Conservation (phyloP, 164 flowering plant species). For the Berberis vulgaris region DNA sequence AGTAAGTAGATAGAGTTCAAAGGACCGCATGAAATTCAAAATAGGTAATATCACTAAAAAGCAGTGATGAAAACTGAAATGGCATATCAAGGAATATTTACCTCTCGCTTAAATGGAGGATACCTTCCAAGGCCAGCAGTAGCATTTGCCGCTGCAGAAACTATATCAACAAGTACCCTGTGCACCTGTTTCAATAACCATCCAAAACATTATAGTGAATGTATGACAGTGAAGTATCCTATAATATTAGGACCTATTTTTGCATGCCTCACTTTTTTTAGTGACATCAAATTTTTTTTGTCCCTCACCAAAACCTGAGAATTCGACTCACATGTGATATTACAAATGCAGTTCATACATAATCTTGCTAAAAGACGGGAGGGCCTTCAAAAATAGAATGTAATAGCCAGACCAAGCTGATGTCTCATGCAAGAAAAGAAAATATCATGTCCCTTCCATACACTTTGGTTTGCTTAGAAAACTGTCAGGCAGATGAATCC, state of each 20-base stretch:
- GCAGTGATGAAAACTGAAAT: conserved; percentile 4
- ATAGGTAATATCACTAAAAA: no score
- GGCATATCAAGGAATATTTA: conserved; percentile 14
- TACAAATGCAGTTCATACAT: no score
- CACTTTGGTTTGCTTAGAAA: background rate
- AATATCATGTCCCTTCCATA: no score
- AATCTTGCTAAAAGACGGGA: no score
- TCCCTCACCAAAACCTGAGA: no score
- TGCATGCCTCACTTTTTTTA: no score
- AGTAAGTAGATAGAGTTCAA: background rate
- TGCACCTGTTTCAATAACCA: conserved; percentile 51
- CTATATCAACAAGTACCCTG: conserved; percentile 85
- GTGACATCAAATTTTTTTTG: no score
- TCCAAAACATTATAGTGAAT: background rate
- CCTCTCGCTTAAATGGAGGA: conserved; percentile 97
- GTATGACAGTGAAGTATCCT: background rate
- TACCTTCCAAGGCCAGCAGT: conserved; percentile 98
- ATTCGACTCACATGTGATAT: no score
- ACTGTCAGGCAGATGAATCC: background rate
- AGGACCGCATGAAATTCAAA: no score
- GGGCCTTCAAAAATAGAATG: no score
- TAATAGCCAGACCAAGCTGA: no score
- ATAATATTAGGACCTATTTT: background rate
- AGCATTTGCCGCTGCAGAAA: conserved; percentile 86
- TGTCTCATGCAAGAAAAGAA: no score